Evolutionary conservation across 345 rosid species (phyloP), one percentile per base, ranked within the genome.

Genomic region (Laguncularia racemosa): DNA sequence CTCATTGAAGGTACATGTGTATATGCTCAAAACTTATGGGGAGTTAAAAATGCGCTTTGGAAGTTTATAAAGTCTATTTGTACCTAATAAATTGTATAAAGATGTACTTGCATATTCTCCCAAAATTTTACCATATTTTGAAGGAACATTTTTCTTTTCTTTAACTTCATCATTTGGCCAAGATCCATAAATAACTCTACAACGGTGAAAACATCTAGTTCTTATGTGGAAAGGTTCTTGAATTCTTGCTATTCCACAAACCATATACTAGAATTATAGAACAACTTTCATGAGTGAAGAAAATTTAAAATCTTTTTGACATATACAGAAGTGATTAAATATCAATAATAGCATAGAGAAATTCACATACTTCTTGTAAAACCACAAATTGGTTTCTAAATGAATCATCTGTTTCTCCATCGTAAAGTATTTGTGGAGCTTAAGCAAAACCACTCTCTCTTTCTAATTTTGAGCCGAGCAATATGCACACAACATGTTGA

Each of bases 131-230:
- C 68, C 67, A 58, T 50, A 14, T 28, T 46, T 16, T 13, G 58
- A 65, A 46, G 67, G 38, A 46, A 64, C 55, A 57, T 6, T 40
- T 51, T 13, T 28, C 16, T 64, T 71, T 54, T 62, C 28, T 12
- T 43, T 38, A 45, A 60, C 61, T 20, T 55, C 14, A 13, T 76
- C 76, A 0, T 71, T 59, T 0, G 84, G 73, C 52, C 71, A 61
- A 1, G 67, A 40, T 14, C 89, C 87, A 18, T 84, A 87, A 6
- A 87, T 78, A 15, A 83, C 81, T 77, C 79, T 73, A 63, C 87
- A 65, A 50, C 79, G 75, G 18, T 76, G 89, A 38, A 90, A 75
- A 16, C 89, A 69, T 50, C 93, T 89, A 2, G 95, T 62, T 2
- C 91, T 93, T 0, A 1, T 43, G 15, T 87, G 87, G 1, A 16